A percentile compares a stretch with the other conserved stretches of the same genome.
These are phyloP conservation scores for Coemansia aciculifera DNA, from an alignment of 192 early-diverging fungal genomes.

Conservation along the genomic window DNA sequence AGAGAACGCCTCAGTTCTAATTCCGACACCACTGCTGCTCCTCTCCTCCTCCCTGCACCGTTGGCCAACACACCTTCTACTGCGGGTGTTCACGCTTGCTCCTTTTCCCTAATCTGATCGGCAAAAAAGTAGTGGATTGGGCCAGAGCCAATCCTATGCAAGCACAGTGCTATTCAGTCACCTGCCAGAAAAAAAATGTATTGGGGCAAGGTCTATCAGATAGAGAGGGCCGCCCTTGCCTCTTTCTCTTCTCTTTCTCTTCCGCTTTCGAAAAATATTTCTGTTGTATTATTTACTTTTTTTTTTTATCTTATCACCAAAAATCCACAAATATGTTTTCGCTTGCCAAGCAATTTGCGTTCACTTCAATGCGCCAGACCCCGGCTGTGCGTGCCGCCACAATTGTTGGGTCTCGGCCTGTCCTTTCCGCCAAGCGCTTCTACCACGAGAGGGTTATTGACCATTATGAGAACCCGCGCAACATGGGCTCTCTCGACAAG, in stretches of 20 bases:
- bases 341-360: slow-evolving; percentile 22
- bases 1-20: not conserved
- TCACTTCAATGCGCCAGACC: slow-evolving; percentile 26
- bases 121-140: not conserved
- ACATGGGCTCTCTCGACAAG: slow-evolving; percentile 92
- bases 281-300: slow-evolving; percentile 7
- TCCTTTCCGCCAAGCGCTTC: slow-evolving; percentile 17
- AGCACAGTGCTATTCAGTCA: not conserved
- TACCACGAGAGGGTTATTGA: slow-evolving; percentile 84
- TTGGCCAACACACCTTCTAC: not conserved
- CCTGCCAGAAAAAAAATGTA: not conserved
- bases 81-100: not conserved
- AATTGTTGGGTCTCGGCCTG: slow-evolving; percentile 2
- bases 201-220: not conserved
- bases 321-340: slow-evolving; percentile 31
- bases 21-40: not conserved
- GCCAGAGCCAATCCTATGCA: not conserved
- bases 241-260: not conserved
- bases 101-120: not conserved
- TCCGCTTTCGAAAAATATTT: not conserved
- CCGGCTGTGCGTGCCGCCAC: slow-evolving; percentile 10
- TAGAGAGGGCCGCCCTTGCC: not conserved
- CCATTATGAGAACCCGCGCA: slow-evolving; percentile 95
- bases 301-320: not conserved
- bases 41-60: not conserved